Conservation (phyloP, 164 flowering plant species). For the Magnolia officinalis region DNA sequence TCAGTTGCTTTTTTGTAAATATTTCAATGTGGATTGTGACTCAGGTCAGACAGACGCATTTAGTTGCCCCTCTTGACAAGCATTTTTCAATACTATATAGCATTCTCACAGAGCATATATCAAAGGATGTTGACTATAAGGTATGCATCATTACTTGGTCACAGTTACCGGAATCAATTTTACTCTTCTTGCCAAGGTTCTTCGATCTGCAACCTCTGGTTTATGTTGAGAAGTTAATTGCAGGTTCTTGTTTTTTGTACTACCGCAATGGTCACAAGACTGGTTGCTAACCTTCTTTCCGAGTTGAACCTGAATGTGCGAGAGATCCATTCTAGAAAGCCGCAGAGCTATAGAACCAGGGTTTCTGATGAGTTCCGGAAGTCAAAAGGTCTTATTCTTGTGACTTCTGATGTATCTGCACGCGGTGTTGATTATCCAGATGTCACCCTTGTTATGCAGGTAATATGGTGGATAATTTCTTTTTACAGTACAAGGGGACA, state of each 20-base stretch:
- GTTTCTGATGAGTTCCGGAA: constrained; percentile 95
- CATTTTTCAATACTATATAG: constrained; percentile 67
- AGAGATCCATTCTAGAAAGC: constrained; percentile 93
- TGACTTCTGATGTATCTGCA: constrained; percentile 99
- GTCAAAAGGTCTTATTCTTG: constrained; percentile 95
- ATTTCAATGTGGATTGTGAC: constrained; percentile 11
- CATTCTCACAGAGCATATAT: constrained; percentile 77
- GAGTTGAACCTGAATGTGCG: constrained; percentile 84
- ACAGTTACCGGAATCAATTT: not conserved
- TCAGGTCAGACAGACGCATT: constrained; percentile 85
- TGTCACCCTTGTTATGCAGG: constrained; percentile 97
- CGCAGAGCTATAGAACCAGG: constrained; percentile 88
- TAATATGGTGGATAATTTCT: constrained; percentile 10
- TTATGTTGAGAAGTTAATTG: not conserved
- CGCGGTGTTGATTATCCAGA: constrained; percentile 99
- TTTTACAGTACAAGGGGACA: not conserved
- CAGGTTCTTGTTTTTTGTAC: constrained; percentile 98
- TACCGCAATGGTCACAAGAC: constrained; percentile 88
- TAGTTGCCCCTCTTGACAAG: constrained; percentile 73
- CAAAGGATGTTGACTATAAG: constrained; percentile 90
- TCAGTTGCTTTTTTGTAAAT: not conserved
- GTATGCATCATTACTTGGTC: constrained; percentile 29
- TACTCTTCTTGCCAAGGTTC: not conserved
- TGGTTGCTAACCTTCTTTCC: constrained; percentile 78
- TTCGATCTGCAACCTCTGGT: not conserved